Conservation (phyloP, 2,329 filamentous ascomycete species). For the Aspergillus tanneri region DNA sequence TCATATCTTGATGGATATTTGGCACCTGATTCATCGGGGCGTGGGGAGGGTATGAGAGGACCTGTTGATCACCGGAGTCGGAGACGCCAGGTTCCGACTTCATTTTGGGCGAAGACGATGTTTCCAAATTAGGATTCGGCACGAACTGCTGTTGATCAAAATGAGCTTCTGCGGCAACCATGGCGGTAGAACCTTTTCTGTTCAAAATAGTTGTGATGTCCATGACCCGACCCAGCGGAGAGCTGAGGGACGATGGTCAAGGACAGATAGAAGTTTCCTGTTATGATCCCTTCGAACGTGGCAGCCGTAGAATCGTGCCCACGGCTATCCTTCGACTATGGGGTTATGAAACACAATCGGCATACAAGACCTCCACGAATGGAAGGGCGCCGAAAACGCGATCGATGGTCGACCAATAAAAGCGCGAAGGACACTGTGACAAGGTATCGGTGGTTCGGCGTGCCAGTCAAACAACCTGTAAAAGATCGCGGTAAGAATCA, state of each 20-base stretch:
- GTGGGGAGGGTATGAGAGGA: slow-evolving; percentile 58
- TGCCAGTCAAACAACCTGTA: background rate
- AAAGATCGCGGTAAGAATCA: background rate
- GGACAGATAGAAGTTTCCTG: slow-evolving; percentile 28
- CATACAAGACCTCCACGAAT: background rate
- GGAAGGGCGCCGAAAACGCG: background rate
- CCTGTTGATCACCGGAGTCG: slow-evolving; percentile 56
- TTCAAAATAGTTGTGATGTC: slow-evolving; percentile 55
- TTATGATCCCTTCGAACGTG: slow-evolving; percentile 15
- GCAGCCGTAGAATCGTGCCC: slow-evolving; percentile 16
- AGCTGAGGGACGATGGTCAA: slow-evolving; percentile 33
- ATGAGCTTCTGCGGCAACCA: slow-evolving; percentile 44
- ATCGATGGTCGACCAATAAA: background rate
- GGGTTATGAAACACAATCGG: background rate
- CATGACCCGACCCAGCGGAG: slow-evolving; percentile 45
- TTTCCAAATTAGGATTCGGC: slow-evolving; percentile 41
- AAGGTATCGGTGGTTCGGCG: background rate
- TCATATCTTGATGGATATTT: slow-evolving; percentile 53
- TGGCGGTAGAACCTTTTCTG: slow-evolving; percentile 48
- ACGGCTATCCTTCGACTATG: slow-evolving; percentile 10
- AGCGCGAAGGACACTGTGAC: background rate
- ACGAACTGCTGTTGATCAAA: slow-evolving; percentile 47
- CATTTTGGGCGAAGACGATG: slow-evolving; percentile 52
- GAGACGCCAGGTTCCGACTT: slow-evolving; percentile 59
- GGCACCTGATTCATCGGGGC: slow-evolving; percentile 54